Conservation (phyloP, 306 rosid genomes). For the Oxytropis ochrocephala region DNA sequence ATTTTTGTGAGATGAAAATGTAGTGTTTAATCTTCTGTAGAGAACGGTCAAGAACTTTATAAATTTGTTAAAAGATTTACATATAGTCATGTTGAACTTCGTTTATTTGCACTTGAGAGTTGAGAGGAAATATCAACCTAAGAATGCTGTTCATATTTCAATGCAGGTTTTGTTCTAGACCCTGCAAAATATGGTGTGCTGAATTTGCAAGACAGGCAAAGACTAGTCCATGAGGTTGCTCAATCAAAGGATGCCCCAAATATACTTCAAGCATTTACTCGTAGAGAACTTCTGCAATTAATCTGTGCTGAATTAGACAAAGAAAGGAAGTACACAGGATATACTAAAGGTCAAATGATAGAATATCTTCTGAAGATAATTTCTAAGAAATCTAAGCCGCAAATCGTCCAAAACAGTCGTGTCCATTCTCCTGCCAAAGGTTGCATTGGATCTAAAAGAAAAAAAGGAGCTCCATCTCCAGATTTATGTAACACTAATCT, state of each 20-base stretch:
- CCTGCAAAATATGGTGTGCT: conserved; percentile 52
- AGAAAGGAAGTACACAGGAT: conserved; percentile 87
- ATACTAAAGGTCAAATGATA: conserved; percentile 71
- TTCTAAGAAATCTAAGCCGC: conserved; percentile 47
- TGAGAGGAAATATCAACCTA: background rate
- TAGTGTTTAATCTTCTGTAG: conserved; percentile 1
- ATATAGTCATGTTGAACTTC: background rate
- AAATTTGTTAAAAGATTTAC: conserved; percentile 4
- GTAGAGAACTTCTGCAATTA: conserved; percentile 76
- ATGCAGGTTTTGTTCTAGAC: conserved; percentile 56
- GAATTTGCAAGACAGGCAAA: conserved; percentile 62
- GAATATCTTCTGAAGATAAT: conserved; percentile 60
- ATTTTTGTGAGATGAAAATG: conserved; percentile 14
- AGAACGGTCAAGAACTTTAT: background rate
- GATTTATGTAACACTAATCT: conserved; percentile 31
- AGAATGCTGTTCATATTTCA: background rate
- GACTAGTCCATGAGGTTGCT: conserved; percentile 62
- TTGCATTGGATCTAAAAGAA: conserved; percentile 54
- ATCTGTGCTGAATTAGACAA: conserved; percentile 86
- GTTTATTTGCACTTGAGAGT: background rate
- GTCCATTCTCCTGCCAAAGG: conserved; percentile 29
- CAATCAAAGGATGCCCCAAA: conserved; percentile 57
- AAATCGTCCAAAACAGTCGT: conserved; percentile 14
- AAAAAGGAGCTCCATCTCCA: conserved; percentile 30
- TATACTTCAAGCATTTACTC: conserved; percentile 63